Base-by-base conservation (phyloP, 306 rosid genomes). In the Vigna reflexopilosa region DNA sequence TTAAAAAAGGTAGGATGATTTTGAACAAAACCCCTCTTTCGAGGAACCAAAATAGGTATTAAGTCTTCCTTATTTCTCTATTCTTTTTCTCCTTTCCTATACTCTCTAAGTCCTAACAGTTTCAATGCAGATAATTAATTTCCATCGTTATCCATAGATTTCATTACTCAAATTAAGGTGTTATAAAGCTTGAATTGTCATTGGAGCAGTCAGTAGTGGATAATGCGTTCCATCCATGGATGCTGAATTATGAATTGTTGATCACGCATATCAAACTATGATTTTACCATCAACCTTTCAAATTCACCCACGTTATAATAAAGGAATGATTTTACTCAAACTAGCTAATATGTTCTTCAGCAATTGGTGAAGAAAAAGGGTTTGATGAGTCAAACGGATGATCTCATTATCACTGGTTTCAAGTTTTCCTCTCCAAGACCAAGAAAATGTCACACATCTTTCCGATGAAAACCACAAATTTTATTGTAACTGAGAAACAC, bases 331-430 rank as follows among this genome's bases (percentile, higher is more conserved):
- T 70, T 70, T 38, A 64, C 32, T 14, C 20, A 66, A 24, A 72
- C 76, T 13, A 24, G 24, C 40, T 48, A 64, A 58, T 63, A 5
- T n/a, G 42, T 64, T 50, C 14, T 55, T 83, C 67, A 26, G 14
- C 16, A 38, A 67, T 58, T 2, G 64, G 57, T 44, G 12, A 45
- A 64, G 15, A 28, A 50, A 59, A 20, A 15, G 13, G 68, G 38
- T 73, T 61, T 52, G 26, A 59, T 9, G 56, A 73, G 78, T 73
- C 42, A 77, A 73, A 77, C 17, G 67, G 49, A 61, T 54, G 59
- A 72, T 56, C 70, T 67, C 77, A 58, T 54, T 42, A 72, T 10
- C 22, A 17, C 20, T 16, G 24, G 69, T 36, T 63, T 19, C 66
- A 65, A 38, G 48, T 80, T 67, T 34, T 67, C 61, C 52, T 57